Evolutionary conservation across 768 basidiomycete genomes (phyloP).

Genomic region (Sarcodon aspratus): DNA sequence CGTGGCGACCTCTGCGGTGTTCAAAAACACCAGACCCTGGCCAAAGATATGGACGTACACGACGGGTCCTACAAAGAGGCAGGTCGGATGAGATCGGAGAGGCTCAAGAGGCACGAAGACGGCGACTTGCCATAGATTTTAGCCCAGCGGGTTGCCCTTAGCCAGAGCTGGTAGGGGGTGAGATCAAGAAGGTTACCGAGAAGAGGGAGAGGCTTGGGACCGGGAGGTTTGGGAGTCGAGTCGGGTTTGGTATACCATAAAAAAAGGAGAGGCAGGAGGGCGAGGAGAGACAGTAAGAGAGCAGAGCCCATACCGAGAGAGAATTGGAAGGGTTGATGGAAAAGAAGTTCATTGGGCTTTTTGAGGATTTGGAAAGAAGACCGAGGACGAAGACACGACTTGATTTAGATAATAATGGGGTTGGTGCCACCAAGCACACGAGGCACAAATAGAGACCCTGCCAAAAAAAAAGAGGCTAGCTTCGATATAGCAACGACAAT

Average conservation of each 20-base stretch:
- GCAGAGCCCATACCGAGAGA: too few species aligned
- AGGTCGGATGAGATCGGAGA: neutral
- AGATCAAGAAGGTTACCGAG: constrained; percentile 57
- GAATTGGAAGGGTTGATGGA: too few species aligned
- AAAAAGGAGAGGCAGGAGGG: too few species aligned
- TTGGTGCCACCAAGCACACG: too few species aligned
- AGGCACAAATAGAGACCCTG: too few species aligned
- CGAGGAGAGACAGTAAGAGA: too few species aligned
- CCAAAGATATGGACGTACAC: constrained; percentile 57
- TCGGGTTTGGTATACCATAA: constrained; percentile 1
- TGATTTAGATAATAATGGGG: too few species aligned
- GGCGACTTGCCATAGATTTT: constrained; percentile 43
- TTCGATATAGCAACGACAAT: too few species aligned
- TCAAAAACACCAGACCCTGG: constrained; percentile 58
- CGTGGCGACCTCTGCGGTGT: constrained; percentile 41
- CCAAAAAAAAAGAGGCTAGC: too few species aligned
- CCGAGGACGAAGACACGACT: too few species aligned
- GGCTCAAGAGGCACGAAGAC: neutral
- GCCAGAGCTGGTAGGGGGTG: constrained; percentile 51
- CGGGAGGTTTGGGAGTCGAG: constrained; percentile 42
- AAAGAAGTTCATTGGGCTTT: too few species aligned
- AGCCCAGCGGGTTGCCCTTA: constrained; percentile 50
- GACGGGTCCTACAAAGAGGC: constrained; percentile 36
- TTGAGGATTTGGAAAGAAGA: too few species aligned
- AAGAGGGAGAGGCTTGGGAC: constrained; percentile 53